phyloP scores from a whole-genome alignment of 2,329 filamentous ascomycete species.

The Alternaria brassicae region DNA sequence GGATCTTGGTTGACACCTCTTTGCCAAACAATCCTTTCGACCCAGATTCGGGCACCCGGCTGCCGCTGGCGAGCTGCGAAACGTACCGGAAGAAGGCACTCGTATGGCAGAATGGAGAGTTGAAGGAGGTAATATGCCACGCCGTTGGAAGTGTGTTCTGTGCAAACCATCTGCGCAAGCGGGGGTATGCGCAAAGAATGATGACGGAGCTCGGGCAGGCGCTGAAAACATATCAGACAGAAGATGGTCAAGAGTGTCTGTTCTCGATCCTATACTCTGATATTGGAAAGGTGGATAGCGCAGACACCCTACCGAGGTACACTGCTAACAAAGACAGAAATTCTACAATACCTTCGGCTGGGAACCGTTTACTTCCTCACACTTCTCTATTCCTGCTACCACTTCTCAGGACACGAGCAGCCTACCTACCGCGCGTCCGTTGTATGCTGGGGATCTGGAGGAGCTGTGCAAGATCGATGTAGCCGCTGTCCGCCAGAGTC shows the following conservation, averaged over 20 bases:
- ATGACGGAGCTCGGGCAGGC: conserved; percentile 69
- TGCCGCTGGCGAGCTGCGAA: conserved; percentile 66
- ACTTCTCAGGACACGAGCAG: conserved; percentile 4
- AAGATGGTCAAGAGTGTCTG: conserved; percentile 51
- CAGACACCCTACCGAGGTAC: conserved; percentile 63
- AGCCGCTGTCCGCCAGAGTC: conserved; percentile 61
- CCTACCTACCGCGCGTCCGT: conserved; percentile 45
- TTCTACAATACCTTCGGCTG: conserved; percentile 84
- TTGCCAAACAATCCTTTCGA: conserved; percentile 43
- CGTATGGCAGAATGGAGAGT: conserved; percentile 55
- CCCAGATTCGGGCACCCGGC: conserved; percentile 49
- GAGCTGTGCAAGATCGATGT: conserved; percentile 71
- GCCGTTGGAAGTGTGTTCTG: conserved; percentile 85
- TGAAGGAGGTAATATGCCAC: conserved; percentile 68
- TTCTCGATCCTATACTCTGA: conserved; percentile 88
- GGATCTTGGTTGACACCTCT: conserved; percentile 64
- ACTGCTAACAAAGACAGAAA: conserved; percentile 74
- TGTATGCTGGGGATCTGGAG: conserved; percentile 68
- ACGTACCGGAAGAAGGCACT: conserved; percentile 59
- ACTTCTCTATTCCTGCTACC: conserved; percentile 58
- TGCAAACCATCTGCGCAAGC: conserved; percentile 68
- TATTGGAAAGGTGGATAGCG: conserved; percentile 68
- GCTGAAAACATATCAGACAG: conserved; percentile 61
- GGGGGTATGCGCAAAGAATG: conserved; percentile 82
- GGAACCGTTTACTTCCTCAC: conserved; percentile 74